Percentiles rank a stretch among this genome's conserved stretches.
phyloP scores from a whole-genome alignment of 2,329 filamentous ascomycete genomes.

The Cytospora schulzeri region DNA sequence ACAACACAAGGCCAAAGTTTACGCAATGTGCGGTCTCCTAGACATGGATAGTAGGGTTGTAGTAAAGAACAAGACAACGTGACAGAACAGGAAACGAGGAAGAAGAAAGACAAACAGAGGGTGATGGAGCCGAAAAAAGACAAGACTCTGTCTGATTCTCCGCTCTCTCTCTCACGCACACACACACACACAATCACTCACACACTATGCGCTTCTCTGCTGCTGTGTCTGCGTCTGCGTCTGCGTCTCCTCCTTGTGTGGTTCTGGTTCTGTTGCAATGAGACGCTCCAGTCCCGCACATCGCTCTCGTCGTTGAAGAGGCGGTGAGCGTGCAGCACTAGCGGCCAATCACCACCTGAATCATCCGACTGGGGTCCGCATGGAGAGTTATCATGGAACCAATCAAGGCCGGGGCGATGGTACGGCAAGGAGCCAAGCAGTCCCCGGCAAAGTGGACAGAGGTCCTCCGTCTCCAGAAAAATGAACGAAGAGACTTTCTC shows the following conservation, averaged over 20 bases:
- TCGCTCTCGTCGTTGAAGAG: conserved; percentile 32
- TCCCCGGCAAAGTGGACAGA: conserved; percentile 9
- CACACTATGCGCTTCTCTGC: conserved; percentile 9
- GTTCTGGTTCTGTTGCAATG: conserved; percentile 25
- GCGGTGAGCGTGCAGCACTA: conserved; percentile 34
- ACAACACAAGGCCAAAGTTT: conserved; percentile 19
- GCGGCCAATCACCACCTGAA: conserved; percentile 24
- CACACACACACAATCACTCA: no score
- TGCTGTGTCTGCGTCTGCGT: conserved; percentile 14
- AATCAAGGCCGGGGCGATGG: conserved; percentile 17
- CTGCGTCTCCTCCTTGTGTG: conserved; percentile 18
- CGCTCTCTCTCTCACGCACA: conserved; percentile 9
- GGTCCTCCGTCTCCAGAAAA: conserved; percentile 12
- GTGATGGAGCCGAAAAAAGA: conserved; percentile 22
- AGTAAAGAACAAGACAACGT: conserved; percentile 28
- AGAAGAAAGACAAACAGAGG: conserved; percentile 27
- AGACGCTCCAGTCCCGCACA: conserved; percentile 26
- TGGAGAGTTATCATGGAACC: conserved; percentile 18
- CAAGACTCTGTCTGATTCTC: conserved; percentile 20
- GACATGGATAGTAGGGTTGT: conserved; percentile 37
- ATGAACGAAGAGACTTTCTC: conserved; percentile 17
- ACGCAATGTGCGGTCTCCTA: conserved; percentile 23
- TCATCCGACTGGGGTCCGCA: conserved; percentile 14
- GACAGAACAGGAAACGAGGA: conserved; percentile 38
- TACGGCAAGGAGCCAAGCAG: conserved; percentile 7